Evolutionary conservation across 2,329 filamentous ascomycete species (phyloP).

Genomic region (Bipolaris sorokiniana): DNA sequence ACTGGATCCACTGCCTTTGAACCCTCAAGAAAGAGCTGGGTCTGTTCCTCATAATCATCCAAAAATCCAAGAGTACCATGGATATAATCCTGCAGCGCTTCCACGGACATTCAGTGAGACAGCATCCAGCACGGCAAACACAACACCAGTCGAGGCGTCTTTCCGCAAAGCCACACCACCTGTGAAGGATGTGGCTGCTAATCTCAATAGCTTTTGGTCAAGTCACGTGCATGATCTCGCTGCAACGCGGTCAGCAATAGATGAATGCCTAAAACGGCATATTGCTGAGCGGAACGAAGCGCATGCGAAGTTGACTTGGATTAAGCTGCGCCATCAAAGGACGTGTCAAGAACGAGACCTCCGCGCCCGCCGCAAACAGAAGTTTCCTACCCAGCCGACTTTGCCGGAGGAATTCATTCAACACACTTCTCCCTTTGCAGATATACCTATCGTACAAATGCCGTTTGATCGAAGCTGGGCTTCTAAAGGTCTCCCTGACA

Average conservation of each 20-base stretch:
- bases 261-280: slow-evolving; percentile 20
- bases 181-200: not conserved
- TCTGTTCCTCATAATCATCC: not conserved
- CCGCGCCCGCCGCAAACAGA: slow-evolving; percentile 13
- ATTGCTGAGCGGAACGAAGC: slow-evolving; percentile 18
- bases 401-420: slow-evolving; percentile 25
- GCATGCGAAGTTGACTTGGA: slow-evolving; percentile 25
- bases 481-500: slow-evolving; percentile 3
- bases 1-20: not conserved
- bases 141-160: not conserved
- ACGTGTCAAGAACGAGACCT: slow-evolving; percentile 28
- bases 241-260: slow-evolving; percentile 13
- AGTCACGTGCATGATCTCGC: slow-evolving; percentile 15
- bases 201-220: not conserved
- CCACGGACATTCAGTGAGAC: not conserved
- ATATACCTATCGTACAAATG: slow-evolving; percentile 27
- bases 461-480: slow-evolving; percentile 7
- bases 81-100: not conserved
- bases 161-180: not conserved
- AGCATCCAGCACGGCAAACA: not conserved
- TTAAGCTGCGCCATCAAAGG: slow-evolving; percentile 29
- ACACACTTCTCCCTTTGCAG: slow-evolving; percentile 29
- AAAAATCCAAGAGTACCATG: not conserved
- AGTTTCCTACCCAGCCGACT: not conserved
- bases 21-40: not conserved